These are phyloP conservation scores for Pezicula radicicola DNA, from an alignment of 2,329 filamentous ascomycete genomes.

Conservation along the genomic window DNA sequence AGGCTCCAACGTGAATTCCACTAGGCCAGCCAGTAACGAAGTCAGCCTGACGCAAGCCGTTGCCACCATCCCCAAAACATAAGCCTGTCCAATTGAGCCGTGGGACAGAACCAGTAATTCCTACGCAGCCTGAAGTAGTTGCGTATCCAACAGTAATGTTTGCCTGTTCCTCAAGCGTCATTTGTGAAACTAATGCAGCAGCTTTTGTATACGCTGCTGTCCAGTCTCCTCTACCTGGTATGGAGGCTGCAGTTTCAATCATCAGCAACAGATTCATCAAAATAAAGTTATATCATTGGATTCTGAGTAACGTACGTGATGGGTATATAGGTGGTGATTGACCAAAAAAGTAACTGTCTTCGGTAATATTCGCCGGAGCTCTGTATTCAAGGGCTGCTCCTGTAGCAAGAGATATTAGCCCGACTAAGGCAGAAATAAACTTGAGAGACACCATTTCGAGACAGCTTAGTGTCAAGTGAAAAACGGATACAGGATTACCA, in stretches of 20 bases:
- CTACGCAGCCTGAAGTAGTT: slow-evolving; percentile 12
- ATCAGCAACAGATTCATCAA: too few relatives aligned
- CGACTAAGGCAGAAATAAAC: too few relatives aligned
- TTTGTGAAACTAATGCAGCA: slow-evolving; percentile 61
- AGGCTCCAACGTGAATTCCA: slow-evolving; percentile 60
- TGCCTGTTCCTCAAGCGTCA: slow-evolving; percentile 77
- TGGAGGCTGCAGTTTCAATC: too few relatives aligned
- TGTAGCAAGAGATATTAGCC: too few relatives aligned
- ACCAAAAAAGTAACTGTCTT: background rate
- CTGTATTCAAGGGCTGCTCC: too few relatives aligned
- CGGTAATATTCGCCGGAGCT: background rate
- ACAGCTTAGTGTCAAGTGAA: too few relatives aligned
- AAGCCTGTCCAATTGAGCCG: slow-evolving; percentile 19
- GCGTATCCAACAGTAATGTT: slow-evolving; percentile 16
- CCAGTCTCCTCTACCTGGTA: slow-evolving; percentile 42
- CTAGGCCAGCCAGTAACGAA: slow-evolving; percentile 62
- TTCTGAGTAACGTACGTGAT: background rate
- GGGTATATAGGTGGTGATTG: background rate
- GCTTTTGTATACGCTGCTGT: slow-evolving; percentile 66
- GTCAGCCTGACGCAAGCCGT: slow-evolving; percentile 36
- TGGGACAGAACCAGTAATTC: slow-evolving; percentile 18
- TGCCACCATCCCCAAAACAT: slow-evolving; percentile 24
- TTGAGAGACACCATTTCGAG: too few relatives aligned
- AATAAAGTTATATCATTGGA: background rate
- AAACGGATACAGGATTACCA: too few relatives aligned